Evolutionary conservation across 768 basidiomycete species (phyloP).

Genomic region (Tricholoma matsutake): DNA sequence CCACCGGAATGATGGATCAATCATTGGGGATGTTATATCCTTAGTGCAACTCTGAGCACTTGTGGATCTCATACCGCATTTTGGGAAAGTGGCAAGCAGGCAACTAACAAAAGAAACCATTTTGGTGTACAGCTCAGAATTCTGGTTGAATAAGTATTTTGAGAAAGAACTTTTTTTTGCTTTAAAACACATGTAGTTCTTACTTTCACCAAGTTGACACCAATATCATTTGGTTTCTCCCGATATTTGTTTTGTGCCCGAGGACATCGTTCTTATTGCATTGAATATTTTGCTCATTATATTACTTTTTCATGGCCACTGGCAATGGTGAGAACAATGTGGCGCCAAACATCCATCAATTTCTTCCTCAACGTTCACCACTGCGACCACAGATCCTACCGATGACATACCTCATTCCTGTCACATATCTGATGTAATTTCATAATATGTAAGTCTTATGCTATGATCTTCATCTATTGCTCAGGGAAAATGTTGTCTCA

Average conservation of each 20-base stretch:
- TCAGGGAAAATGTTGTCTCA: slow-evolving; percentile 19
- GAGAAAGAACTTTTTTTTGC: neutral
- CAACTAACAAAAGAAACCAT: slow-evolving; percentile 3
- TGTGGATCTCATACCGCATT: slow-evolving; percentile 8
- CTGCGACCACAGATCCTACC: neutral
- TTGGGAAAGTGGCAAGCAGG: slow-evolving; percentile 5
- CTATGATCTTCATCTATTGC: neutral
- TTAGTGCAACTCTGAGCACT: slow-evolving; percentile 3
- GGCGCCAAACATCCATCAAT: neutral
- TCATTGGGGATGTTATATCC: slow-evolving; percentile 8
- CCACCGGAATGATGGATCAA: neutral
- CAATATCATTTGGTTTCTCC: neutral
- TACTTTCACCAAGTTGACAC: neutral
- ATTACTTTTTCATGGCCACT: neutral
- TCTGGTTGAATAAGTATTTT: slow-evolving; percentile 1
- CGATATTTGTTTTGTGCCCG: neutral
- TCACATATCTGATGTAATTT: too few species aligned
- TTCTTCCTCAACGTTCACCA: neutral
- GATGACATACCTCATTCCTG: neutral
- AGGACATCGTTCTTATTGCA: neutral
- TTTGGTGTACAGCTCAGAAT: slow-evolving; percentile 1
- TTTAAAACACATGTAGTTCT: neutral
- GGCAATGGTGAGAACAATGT: neutral
- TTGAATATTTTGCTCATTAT: neutral
- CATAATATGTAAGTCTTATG: too few species aligned